These are phyloP conservation scores for Epichloe glyceriae DNA, from an alignment of 2,329 filamentous ascomycete species.

Conservation along the genomic window DNA sequence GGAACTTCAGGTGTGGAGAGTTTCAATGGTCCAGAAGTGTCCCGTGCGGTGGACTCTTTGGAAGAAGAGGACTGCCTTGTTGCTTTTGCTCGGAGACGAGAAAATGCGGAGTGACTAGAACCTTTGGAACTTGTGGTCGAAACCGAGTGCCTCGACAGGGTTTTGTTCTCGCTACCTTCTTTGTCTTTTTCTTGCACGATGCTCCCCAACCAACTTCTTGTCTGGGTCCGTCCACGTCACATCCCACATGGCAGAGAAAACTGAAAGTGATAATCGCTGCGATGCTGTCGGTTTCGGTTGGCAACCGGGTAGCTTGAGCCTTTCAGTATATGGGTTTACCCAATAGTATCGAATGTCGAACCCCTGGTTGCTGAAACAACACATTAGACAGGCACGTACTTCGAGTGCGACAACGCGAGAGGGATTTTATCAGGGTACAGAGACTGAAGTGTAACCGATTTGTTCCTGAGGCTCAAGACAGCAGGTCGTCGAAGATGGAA, in stretches of 20 bases:
- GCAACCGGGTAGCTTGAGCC: not conserved
- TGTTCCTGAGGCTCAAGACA: not conserved
- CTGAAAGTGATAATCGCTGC: not conserved
- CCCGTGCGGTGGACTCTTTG: not conserved
- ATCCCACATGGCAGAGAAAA: slow-evolving; percentile 36
- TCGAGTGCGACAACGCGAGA: slow-evolving; percentile 2
- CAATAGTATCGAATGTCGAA: slow-evolving; percentile 3
- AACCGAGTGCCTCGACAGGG: slow-evolving; percentile 1
- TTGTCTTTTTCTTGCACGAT: slow-evolving; percentile 36
- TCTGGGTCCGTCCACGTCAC: slow-evolving; percentile 45
- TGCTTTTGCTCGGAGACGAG: slow-evolving; percentile 19
- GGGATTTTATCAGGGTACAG: not conserved
- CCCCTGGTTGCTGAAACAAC: slow-evolving; percentile 5
- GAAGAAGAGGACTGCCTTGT: slow-evolving; percentile 4
- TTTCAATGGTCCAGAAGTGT: not conserved
- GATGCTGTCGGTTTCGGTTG: not conserved
- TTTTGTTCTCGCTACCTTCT: slow-evolving; percentile 7
- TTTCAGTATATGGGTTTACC: not conserved
- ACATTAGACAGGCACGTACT: not conserved
- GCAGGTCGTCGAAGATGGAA: not conserved
- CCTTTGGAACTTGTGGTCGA: slow-evolving; percentile 6
- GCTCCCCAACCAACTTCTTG: slow-evolving; percentile 39
- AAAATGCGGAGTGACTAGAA: slow-evolving; percentile 3
- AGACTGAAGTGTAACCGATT: not conserved
- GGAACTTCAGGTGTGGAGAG: not conserved